Conservation (phyloP, 805 yeast species). For the Lachancea quebecensis region DNA sequence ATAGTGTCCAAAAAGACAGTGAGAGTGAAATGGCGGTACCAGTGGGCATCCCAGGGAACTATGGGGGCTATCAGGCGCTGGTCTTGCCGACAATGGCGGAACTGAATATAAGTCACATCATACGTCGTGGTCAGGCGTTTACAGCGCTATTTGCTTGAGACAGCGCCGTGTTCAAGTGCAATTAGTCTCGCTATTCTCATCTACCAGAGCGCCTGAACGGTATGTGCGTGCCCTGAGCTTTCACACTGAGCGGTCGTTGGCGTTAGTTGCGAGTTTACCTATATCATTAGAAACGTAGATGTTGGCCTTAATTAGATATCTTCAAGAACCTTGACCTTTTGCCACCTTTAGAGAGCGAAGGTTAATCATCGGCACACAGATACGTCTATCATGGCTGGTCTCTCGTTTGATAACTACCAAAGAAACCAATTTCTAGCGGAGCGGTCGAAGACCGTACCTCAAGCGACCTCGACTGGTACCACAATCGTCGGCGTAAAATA, state of each 20-base stretch:
- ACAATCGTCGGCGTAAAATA: slow-evolving; percentile 96
- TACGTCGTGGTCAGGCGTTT: background rate
- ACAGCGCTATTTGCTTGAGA: too few species aligned
- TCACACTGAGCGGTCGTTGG: too few species aligned
- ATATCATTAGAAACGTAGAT: too few species aligned
- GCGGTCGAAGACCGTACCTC: slow-evolving; percentile 71
- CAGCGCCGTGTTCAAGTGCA: too few species aligned
- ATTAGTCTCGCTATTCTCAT: too few species aligned
- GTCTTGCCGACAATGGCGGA: background rate
- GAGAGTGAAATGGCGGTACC: too few species aligned
- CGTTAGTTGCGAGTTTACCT: too few species aligned
- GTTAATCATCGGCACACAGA: background rate
- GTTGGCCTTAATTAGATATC: too few species aligned
- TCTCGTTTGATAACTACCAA: slow-evolving; percentile 87
- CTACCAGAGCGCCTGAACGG: too few species aligned
- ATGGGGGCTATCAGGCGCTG: background rate
- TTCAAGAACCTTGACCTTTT: background rate
- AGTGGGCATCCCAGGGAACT: background rate
- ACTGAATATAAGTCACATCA: background rate
- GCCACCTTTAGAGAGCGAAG: slow-evolving; percentile 4
- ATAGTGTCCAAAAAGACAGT: too few species aligned
- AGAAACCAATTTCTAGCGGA: slow-evolving; percentile 72
- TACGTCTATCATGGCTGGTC: slow-evolving; percentile 61
- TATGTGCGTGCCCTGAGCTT: too few species aligned
- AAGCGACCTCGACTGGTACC: slow-evolving; percentile 97